Percentiles rank a stretch among this genome's conserved stretches.
phyloP scores from a whole-genome alignment of 164 flowering plant genomes.

The Aristolochia contorta region DNA sequence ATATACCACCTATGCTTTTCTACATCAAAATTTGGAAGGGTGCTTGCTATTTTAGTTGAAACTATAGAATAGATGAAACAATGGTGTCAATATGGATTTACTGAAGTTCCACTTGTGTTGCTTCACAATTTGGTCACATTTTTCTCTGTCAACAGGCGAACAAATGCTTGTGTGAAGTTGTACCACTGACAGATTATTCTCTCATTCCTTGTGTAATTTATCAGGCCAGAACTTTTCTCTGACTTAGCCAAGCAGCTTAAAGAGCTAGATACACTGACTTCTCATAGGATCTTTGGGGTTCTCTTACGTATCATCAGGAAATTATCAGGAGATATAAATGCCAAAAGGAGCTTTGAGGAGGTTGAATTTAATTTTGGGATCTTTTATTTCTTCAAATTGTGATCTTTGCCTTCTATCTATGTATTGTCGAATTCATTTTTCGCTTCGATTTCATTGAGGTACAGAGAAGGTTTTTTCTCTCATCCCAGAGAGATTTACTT shows the following conservation, averaged over 20 bases:
- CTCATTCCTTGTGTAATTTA: slow-evolving; percentile 7
- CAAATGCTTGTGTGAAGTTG: too few relatives aligned
- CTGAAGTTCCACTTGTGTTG: too few relatives aligned
- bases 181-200: too few relatives aligned
- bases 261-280: slow-evolving; percentile 65
- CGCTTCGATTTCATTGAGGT: not conserved
- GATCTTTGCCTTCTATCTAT: not conserved
- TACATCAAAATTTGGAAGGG: too few relatives aligned
- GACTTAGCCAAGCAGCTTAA: slow-evolving; percentile 74
- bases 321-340: slow-evolving; percentile 87
- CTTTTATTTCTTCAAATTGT: not conserved
- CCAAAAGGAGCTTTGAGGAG: slow-evolving; percentile 76
- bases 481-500: too few relatives aligned
- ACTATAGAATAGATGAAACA: too few relatives aligned
- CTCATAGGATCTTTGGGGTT: slow-evolving; percentile 79
- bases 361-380: slow-evolving; percentile 18
- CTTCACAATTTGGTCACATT: too few relatives aligned
- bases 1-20: too few relatives aligned
- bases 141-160: too few relatives aligned
- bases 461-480: not conserved
- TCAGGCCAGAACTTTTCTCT: slow-evolving; percentile 84
- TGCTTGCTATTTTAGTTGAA: too few relatives aligned
- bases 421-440: too few relatives aligned
- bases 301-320: slow-evolving; percentile 86
- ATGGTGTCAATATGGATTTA: too few relatives aligned